Evolutionary conservation across 2,329 filamentous ascomycete species (phyloP).

Genomic region (Penicillium verrucosum): DNA sequence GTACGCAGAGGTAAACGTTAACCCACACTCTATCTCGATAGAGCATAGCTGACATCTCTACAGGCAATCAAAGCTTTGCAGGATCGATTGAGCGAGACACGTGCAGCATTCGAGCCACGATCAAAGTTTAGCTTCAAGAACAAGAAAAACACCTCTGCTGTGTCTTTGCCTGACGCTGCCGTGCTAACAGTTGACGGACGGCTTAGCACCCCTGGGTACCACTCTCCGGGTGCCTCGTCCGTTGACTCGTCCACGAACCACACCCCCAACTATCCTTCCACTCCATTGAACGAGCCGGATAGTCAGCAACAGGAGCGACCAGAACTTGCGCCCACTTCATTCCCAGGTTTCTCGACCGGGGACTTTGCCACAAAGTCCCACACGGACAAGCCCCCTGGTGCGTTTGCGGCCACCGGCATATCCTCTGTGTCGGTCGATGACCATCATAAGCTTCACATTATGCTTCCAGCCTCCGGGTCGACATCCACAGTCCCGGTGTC

Average conservation of each 20-base stretch:
- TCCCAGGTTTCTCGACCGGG: conserved; percentile 25
- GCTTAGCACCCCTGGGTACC: conserved; percentile 43
- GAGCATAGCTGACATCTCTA: conserved; percentile 18
- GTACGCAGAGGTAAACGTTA: conserved; percentile 66
- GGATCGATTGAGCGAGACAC: conserved; percentile 70
- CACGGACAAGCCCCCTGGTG: conserved; percentile 35
- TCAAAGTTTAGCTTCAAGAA: conserved; percentile 81
- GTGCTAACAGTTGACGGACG: conserved; percentile 51
- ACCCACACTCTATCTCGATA: neutral
- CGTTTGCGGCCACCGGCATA: conserved; percentile 56
- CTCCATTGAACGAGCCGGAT: conserved; percentile 37
- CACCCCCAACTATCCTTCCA: conserved; percentile 37
- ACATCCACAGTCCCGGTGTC: conserved; percentile 71
- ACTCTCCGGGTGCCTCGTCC: conserved; percentile 43
- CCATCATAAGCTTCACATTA: conserved; percentile 69
- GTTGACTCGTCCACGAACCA: conserved; percentile 37
- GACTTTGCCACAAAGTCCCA: conserved; percentile 23
- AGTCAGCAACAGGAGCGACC: conserved; percentile 34
- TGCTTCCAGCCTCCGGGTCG: conserved; percentile 68
- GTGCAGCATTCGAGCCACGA: conserved; percentile 66
- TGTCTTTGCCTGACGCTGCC: conserved; percentile 56
- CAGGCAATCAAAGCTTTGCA: conserved; percentile 76
- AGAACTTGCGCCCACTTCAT: conserved; percentile 36
- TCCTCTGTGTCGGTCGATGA: conserved; percentile 62
- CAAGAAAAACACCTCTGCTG: conserved; percentile 53